These are phyloP conservation scores for Sclerotinia borealis DNA, from an alignment of 2,329 filamentous ascomycete genomes.

Conservation along the genomic window DNA sequence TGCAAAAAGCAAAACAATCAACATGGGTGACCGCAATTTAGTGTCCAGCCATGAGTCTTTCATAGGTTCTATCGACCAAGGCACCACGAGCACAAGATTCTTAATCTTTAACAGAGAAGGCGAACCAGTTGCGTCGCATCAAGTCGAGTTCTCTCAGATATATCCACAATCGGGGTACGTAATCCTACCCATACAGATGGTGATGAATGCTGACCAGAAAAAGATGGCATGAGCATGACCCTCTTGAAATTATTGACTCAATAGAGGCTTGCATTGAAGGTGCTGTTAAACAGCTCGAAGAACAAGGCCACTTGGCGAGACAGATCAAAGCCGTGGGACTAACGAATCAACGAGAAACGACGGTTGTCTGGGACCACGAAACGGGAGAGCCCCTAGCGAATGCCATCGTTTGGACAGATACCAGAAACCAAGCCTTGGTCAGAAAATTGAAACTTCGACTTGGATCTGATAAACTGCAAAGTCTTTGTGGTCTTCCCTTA, in stretches of 20 bases:
- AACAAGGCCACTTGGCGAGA: conserved; percentile 59
- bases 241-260: conserved; percentile 66
- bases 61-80: conserved; percentile 74
- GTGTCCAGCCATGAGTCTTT: conserved; percentile 37
- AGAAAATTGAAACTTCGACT: conserved; percentile 65
- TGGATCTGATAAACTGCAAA: conserved; percentile 61
- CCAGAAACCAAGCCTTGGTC: conserved; percentile 65
- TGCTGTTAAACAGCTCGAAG: conserved; percentile 64
- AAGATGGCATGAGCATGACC: conserved; percentile 89
- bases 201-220: background rate
- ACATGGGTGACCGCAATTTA: conserved; percentile 11
- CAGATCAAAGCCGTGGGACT: conserved; percentile 76
- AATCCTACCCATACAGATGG: background rate
- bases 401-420: conserved; percentile 88
- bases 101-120: conserved; percentile 69
- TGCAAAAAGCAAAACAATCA: background rate
- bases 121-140: conserved; percentile 64
- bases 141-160: conserved; percentile 68
- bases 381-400: conserved; percentile 78
- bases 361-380: conserved; percentile 73
- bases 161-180: conserved; percentile 69
- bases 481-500: conserved; percentile 73
- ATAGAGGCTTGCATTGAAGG: conserved; percentile 76
- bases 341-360: conserved; percentile 80
- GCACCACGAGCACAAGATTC: conserved; percentile 72